These are phyloP conservation scores for Immersiporthe knoxdaviesiana DNA, from an alignment of 2,329 filamentous ascomycete genomes.

Conservation along the genomic window DNA sequence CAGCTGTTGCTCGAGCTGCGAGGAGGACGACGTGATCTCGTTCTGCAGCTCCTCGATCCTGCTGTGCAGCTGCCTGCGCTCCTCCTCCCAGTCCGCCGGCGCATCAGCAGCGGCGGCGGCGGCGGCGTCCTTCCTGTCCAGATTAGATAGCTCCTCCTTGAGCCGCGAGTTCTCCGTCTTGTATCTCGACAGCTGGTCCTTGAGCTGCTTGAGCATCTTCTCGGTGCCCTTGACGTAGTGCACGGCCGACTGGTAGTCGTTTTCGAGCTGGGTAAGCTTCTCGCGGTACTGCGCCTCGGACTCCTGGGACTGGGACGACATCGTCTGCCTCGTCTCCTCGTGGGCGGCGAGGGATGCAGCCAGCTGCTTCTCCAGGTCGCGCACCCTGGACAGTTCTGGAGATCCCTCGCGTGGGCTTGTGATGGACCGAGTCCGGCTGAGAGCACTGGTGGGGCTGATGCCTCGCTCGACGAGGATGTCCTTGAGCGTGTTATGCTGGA, in stretches of 20 bases:
- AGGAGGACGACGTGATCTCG: constrained; percentile 67
- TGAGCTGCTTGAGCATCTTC: constrained; percentile 98
- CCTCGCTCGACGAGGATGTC: constrained; percentile 89
- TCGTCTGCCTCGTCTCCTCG: constrained; percentile 79
- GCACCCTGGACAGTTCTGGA: constrained; percentile 77
- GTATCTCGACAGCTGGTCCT: constrained; percentile 92
- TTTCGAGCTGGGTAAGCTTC: constrained; percentile 90
- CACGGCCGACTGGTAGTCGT: constrained; percentile 95
- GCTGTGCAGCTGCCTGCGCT: constrained; percentile 68
- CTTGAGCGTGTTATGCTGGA: constrained; percentile 92
- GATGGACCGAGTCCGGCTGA: constrained; percentile 69
- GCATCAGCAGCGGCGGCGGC: constrained; percentile 44
- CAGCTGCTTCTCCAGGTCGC: constrained; percentile 88
- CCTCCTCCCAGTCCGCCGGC: constrained; percentile 71
- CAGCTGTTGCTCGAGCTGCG: constrained; percentile 73
- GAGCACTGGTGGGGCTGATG: constrained; percentile 72
- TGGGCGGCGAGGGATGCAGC: constrained; percentile 76
- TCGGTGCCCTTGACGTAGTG: constrained; percentile 98
- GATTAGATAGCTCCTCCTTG: constrained; percentile 76
- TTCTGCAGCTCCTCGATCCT: constrained; percentile 72
- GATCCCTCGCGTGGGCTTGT: constrained; percentile 76
- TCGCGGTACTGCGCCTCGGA: constrained; percentile 89
- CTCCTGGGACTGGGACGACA: constrained; percentile 80
- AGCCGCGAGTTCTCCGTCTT: constrained; percentile 84
- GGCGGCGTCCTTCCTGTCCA: constrained; percentile 55